These are phyloP conservation scores for Peronospora belbahrii DNA, from an alignment of 352 stramenopile genomes.

Conservation along the genomic window DNA sequence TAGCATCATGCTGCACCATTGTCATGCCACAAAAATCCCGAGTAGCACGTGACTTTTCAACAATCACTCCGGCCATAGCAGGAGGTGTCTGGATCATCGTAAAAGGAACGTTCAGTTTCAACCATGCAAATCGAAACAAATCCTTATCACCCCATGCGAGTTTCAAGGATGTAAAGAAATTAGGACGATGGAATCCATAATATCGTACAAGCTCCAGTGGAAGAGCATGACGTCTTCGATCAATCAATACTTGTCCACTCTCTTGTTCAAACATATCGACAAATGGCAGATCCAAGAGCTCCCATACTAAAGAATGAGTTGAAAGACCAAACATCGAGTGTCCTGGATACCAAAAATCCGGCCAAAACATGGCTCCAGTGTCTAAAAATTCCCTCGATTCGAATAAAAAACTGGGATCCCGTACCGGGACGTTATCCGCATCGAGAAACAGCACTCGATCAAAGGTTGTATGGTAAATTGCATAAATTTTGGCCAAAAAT, in stretches of 20 bases:
- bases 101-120: slow-evolving; percentile 35
- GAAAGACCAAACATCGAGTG: slow-evolving; percentile 44
- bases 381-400: slow-evolving; percentile 25
- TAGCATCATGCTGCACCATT: slow-evolving; percentile 26
- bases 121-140: slow-evolving; percentile 51
- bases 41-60: slow-evolving; percentile 8
- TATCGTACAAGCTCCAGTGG: slow-evolving; percentile 19
- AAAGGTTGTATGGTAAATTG: slow-evolving; percentile 36
- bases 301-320: slow-evolving; percentile 38
- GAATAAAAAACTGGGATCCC: slow-evolving; percentile 31
- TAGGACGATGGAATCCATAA: slow-evolving; percentile 30
- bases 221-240: slow-evolving; percentile 23
- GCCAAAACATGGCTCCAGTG: slow-evolving; percentile 48
- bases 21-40: slow-evolving; percentile 52
- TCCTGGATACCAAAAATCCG: slow-evolving; percentile 46
- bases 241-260: slow-evolving; percentile 43
- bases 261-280: slow-evolving; percentile 39
- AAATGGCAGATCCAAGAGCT: slow-evolving; percentile 36
- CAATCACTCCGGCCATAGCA: slow-evolving; percentile 27
- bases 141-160: slow-evolving; percentile 30
- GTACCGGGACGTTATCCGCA: slow-evolving; percentile 43
- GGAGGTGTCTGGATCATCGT: slow-evolving; percentile 47
- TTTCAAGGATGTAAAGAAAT: slow-evolving; percentile 23
- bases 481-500: slow-evolving; percentile 45
- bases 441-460: slow-evolving; percentile 44